Conservation (phyloP, 768 basidiomycete genomes). For the Auricularia heimuer region DNA sequence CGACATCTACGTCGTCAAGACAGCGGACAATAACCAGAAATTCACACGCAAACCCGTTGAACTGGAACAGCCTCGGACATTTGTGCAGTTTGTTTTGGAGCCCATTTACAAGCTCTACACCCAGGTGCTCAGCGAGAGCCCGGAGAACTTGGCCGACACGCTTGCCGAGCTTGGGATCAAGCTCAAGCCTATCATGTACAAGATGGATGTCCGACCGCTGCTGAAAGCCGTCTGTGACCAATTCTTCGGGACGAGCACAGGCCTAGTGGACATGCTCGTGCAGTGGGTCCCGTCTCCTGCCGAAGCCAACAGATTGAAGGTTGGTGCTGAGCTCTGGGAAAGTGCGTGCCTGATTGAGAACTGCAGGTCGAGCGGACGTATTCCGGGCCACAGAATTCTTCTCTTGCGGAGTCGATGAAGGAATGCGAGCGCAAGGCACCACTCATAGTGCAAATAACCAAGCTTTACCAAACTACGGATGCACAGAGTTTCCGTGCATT, state of each 20-base stretch:
- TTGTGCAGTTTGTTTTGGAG: slow-evolving; percentile 92
- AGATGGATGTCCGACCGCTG: slow-evolving; percentile 95
- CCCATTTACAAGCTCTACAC: slow-evolving; percentile 97
- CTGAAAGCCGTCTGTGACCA: slow-evolving; percentile 89
- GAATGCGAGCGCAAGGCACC: slow-evolving; percentile 77
- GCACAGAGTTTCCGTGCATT: slow-evolving; percentile 96
- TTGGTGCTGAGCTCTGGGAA: slow-evolving; percentile 16
- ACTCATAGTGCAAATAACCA: slow-evolving; percentile 86
- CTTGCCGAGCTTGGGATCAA: slow-evolving; percentile 68
- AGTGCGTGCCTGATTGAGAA: neutral
- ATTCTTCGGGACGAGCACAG: slow-evolving; percentile 87
- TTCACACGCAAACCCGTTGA: slow-evolving; percentile 82
- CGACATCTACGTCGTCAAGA: slow-evolving; percentile 71
- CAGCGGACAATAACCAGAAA: slow-evolving; percentile 65
- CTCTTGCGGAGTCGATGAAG: slow-evolving; percentile 70
- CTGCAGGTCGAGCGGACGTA: slow-evolving; percentile 72
- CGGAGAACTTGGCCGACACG: slow-evolving; percentile 76
- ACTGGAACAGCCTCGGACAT: slow-evolving; percentile 70
- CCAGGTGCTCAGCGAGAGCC: slow-evolving; percentile 88
- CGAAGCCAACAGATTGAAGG: slow-evolving; percentile 50
- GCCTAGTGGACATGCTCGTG: slow-evolving; percentile 86
- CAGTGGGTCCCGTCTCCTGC: slow-evolving; percentile 82
- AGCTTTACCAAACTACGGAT: slow-evolving; percentile 93
- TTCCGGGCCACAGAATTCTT: slow-evolving; percentile 77
- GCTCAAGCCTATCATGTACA: slow-evolving; percentile 89